Conservation (phyloP, 1,284 basidiomycete species). For the Boletus semigastroideus region DNA sequence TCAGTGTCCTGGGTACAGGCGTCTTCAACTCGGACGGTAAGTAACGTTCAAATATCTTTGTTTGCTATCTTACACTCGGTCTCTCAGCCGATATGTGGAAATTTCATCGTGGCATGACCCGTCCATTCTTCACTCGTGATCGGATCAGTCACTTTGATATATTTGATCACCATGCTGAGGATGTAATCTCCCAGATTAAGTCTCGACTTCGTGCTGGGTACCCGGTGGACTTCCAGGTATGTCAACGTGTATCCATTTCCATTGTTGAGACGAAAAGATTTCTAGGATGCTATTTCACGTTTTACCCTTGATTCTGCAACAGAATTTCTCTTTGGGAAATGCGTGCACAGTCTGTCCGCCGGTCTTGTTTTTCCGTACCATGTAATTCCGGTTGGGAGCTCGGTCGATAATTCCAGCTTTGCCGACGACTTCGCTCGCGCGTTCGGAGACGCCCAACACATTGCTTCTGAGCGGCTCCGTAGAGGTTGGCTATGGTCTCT, state of each 20-base stretch:
- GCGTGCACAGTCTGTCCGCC: slow-evolving; percentile 40
- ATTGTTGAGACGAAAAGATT: slow-evolving; percentile 27
- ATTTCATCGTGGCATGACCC: slow-evolving; percentile 58
- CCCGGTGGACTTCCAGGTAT: slow-evolving; percentile 45
- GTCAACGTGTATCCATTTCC: background rate
- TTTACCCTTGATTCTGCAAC: slow-evolving; percentile 51
- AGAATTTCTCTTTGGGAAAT: slow-evolving; percentile 49
- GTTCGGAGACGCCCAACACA: slow-evolving; percentile 39
- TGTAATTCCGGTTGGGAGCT: slow-evolving; percentile 14
- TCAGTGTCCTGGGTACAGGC: slow-evolving; percentile 49
- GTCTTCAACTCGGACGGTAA: slow-evolving; percentile 62
- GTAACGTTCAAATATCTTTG: slow-evolving; percentile 1
- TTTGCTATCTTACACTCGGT: slow-evolving; percentile 2
- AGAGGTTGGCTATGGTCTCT: slow-evolving; percentile 48
- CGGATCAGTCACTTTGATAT: slow-evolving; percentile 54
- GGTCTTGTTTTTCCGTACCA: slow-evolving; percentile 46
- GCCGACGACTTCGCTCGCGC: slow-evolving; percentile 31
- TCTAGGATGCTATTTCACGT: slow-evolving; percentile 47
- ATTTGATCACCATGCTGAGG: slow-evolving; percentile 48
- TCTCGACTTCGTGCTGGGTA: slow-evolving; percentile 41
- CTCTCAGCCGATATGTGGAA: slow-evolving; percentile 50
- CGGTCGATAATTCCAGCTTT: slow-evolving; percentile 1
- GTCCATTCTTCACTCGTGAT: slow-evolving; percentile 56
- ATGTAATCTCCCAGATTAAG: slow-evolving; percentile 42
- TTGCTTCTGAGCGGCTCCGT: slow-evolving; percentile 39